These are phyloP conservation scores for Lepiota brunneoincarnata DNA, from an alignment of 768 basidiomycete species.

Conservation along the genomic window DNA sequence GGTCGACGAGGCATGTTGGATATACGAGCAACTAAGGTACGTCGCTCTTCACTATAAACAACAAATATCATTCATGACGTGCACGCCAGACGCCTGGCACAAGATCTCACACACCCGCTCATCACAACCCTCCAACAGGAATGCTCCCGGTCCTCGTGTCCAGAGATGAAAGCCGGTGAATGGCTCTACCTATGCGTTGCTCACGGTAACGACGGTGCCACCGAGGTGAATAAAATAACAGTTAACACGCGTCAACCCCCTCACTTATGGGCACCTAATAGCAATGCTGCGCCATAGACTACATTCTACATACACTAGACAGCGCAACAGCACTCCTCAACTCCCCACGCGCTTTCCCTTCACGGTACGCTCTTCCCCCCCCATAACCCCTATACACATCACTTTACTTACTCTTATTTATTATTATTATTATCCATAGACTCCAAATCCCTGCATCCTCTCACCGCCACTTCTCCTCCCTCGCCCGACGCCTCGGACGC, in stretches of 20 bases:
- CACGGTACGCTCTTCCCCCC: constrained; percentile 50
- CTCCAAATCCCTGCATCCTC: constrained; percentile 80
- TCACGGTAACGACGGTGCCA: constrained; percentile 83
- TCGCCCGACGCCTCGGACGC: constrained; percentile 87
- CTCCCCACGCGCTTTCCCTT: constrained; percentile 89
- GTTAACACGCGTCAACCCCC: not conserved
- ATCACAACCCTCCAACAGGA: constrained; percentile 84
- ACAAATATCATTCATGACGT: not conserved
- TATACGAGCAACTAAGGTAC: constrained; percentile 60
- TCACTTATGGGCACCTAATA: constrained; percentile 21
- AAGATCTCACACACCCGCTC: constrained; percentile 82
- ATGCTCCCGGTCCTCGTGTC: constrained; percentile 83
- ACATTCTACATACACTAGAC: constrained; percentile 90
- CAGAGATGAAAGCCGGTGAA: constrained; percentile 98
- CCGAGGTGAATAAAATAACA: constrained; percentile 58
- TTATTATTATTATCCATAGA: no score
- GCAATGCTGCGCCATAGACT: constrained; percentile 98
- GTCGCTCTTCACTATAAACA: constrained; percentile 5
- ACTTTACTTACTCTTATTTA: not conserved
- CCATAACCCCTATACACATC: not conserved
- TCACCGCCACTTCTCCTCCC: constrained; percentile 83
- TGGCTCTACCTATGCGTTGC: constrained; percentile 97
- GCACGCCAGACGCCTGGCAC: constrained; percentile 71
- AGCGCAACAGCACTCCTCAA: constrained; percentile 91
- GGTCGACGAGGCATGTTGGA: constrained; percentile 85